These are phyloP conservation scores for Suillus paluster DNA, from an alignment of 768 basidiomycete genomes.

Conservation along the genomic window DNA sequence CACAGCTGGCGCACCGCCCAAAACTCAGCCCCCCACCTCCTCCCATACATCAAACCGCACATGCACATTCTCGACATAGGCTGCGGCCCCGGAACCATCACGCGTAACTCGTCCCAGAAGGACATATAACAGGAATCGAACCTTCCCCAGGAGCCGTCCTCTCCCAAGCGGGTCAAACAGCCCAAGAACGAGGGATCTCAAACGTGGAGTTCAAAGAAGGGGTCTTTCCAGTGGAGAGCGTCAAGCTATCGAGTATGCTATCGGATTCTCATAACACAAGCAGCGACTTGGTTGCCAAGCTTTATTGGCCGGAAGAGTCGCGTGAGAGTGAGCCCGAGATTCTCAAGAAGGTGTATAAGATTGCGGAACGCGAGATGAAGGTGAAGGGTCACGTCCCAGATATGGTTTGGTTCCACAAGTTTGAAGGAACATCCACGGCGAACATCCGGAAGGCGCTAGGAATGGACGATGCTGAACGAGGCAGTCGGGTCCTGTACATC, in stretches of 20 bases:
- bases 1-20: too few relatives aligned
- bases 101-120: too few relatives aligned
- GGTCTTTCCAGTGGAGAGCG: slow-evolving; percentile 7
- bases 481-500: background rate
- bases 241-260: background rate
- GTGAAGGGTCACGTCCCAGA: slow-evolving; percentile 1
- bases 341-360: background rate
- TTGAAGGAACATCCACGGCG: background rate
- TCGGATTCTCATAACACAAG: background rate
- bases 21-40: too few relatives aligned
- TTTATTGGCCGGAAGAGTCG: background rate
- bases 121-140: too few relatives aligned
- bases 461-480: background rate
- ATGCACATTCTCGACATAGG: too few relatives aligned
- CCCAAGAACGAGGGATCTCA: too few relatives aligned
- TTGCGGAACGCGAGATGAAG: background rate
- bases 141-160: too few relatives aligned
- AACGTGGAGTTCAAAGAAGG: too few relatives aligned
- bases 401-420: background rate
- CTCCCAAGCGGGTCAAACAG: too few relatives aligned
- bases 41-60: too few relatives aligned
- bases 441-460: background rate
- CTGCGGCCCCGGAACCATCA: too few relatives aligned
- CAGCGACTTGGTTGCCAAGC: background rate
- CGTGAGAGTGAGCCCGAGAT: background rate